Evolutionary conservation across 331 rosid genomes (phyloP).

Genomic region (Acacia pycnantha): DNA sequence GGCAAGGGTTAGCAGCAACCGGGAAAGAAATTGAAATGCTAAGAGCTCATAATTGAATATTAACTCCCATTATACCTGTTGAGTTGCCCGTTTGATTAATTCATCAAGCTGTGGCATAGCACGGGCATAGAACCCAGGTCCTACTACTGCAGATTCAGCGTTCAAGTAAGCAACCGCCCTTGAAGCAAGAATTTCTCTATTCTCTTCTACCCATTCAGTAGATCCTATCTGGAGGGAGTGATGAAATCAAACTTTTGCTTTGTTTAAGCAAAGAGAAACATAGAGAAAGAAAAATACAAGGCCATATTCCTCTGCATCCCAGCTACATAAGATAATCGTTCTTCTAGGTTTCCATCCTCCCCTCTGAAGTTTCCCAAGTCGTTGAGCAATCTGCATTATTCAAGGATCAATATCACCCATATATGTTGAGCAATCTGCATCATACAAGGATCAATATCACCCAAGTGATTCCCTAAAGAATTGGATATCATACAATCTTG

Average conservation of each 20-base stretch:
- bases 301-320: conserved; percentile 93
- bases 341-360: conserved; percentile 79
- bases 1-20: background rate
- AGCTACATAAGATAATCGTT: conserved; percentile 70
- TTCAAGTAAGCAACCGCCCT: conserved; percentile 77
- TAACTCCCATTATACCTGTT: conserved; percentile 37
- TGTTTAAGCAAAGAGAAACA: conserved; percentile 1
- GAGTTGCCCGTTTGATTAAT: conserved; percentile 59
- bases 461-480: too few species aligned
- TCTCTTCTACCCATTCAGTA: conserved; percentile 84
- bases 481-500: too few species aligned
- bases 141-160: conserved; percentile 58
- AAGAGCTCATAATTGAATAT: background rate
- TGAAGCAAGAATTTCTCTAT: conserved; percentile 70
- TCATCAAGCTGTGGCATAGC: conserved; percentile 88
- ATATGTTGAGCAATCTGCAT: too few species aligned
- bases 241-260: conserved; percentile 9
- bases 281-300: conserved; percentile 42
- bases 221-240: conserved; percentile 57
- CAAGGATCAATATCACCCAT: conserved; percentile 11
- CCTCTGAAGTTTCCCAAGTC: conserved; percentile 61
- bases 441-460: too few species aligned
- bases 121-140: conserved; percentile 47
- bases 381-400: conserved; percentile 52
- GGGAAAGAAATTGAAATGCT: background rate